Percentiles rank a stretch among this genome's conserved stretches.
phyloP scores from a whole-genome alignment of 257 asterid genomes.

The Verbena officinalis region DNA sequence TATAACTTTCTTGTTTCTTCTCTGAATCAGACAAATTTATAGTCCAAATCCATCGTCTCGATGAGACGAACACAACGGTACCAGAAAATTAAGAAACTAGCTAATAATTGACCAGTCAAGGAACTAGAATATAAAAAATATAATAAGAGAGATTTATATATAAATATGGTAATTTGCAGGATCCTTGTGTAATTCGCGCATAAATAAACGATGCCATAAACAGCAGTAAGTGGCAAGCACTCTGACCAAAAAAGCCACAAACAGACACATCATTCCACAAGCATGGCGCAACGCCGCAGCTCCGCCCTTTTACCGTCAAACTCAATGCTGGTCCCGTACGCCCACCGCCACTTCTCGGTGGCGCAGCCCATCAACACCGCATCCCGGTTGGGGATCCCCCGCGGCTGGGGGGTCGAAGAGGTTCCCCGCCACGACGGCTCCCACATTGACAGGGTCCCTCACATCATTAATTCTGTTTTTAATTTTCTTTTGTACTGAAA shows the following conservation, averaged over 20 bases:
- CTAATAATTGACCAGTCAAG: too few species aligned
- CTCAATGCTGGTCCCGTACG: constrained; percentile 43
- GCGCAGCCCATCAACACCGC: constrained; percentile 21
- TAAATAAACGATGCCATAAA: too few species aligned
- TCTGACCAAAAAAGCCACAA: background rate
- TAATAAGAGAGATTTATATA: too few species aligned
- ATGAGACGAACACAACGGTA: too few species aligned
- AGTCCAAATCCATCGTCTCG: too few species aligned
- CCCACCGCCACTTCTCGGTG: constrained; percentile 40
- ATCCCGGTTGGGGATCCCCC: constrained; percentile 45
- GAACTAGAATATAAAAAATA: too few species aligned
- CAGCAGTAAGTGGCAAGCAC: background rate
- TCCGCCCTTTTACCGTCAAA: constrained; percentile 33
- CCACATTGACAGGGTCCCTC: constrained; percentile 59
- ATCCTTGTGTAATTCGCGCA: too few species aligned
- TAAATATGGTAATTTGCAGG: too few species aligned
- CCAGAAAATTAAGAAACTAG: too few species aligned
- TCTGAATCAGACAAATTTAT: too few species aligned
- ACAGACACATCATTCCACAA: constrained; percentile 25
- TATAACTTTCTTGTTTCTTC: too few species aligned
- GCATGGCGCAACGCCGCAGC: constrained; percentile 34
- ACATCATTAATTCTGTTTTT: background rate
- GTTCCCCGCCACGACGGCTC: constrained; percentile 58
- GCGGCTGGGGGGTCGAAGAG: constrained; percentile 62
- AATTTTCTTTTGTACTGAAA: background rate